Conservation (phyloP, 73 alveolate species). For the Durusdinium trenchii region DNA sequence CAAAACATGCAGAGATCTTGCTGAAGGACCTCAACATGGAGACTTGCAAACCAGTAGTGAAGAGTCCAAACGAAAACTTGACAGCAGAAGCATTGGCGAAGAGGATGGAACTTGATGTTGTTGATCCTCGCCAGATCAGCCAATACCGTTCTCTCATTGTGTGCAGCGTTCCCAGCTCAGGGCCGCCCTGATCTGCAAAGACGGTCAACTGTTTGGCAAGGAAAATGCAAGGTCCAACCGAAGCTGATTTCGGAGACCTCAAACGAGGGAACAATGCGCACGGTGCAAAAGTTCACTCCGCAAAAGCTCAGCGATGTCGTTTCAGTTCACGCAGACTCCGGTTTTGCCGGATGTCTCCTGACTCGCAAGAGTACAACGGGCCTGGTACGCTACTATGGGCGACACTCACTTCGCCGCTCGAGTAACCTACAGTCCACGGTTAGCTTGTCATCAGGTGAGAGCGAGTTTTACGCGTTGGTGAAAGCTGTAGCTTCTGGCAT, state of each 20-base stretch:
- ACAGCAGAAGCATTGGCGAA: background rate
- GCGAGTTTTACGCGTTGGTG: slow-evolving; percentile 18
- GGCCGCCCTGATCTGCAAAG: slow-evolving; percentile 24
- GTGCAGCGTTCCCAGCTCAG: slow-evolving; percentile 28
- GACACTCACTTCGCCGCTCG: background rate
- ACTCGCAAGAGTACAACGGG: slow-evolving; percentile 19
- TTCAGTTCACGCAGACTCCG: background rate
- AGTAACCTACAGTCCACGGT: background rate
- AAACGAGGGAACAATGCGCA: background rate
- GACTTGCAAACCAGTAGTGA: background rate
- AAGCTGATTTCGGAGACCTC: background rate
- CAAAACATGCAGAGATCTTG: background rate
- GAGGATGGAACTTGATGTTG: background rate
- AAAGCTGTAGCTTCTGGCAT: background rate
- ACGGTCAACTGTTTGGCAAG: background rate
- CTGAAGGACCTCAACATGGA: background rate
- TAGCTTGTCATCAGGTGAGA: background rate
- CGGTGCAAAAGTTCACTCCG: slow-evolving; percentile 18
- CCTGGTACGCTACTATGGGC: background rate
- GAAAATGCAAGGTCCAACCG: slow-evolving; percentile 4
- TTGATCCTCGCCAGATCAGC: background rate
- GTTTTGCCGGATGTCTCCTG: background rate
- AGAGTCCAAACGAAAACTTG: background rate
- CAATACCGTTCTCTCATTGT: background rate
- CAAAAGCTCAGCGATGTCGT: slow-evolving; percentile 16